phyloP scores from a whole-genome alignment of 2,329 filamentous ascomycete species.

The Aspergillus fijiensis region DNA sequence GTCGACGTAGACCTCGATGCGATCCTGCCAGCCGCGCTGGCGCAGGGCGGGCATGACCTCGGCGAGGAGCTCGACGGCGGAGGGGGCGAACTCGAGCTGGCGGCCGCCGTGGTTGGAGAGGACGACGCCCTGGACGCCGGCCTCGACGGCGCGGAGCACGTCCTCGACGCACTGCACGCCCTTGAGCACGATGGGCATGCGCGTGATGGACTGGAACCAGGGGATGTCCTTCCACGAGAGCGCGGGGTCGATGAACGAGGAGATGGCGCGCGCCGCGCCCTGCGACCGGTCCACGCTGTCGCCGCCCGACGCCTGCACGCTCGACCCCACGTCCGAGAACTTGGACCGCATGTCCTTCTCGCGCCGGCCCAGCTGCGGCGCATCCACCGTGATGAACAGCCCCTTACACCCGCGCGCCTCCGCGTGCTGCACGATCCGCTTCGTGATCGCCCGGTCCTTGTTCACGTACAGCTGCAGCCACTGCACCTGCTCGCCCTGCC shows the following conservation, averaged over 20 bases:
- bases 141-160: conserved; percentile 80
- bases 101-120: conserved; percentile 94
- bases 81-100: conserved; percentile 88
- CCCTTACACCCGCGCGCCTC: conserved; percentile 90
- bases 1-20: conserved; percentile 86
- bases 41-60: conserved; percentile 89
- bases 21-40: conserved; percentile 68
- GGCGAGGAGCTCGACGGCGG: conserved; percentile 83
- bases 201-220: conserved; percentile 87
- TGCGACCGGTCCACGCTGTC: conserved; percentile 78
- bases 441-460: conserved; percentile 87
- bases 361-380: conserved; percentile 86
- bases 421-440: conserved; percentile 85
- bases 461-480: conserved; percentile 99
- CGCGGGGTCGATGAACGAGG: conserved; percentile 92
- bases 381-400: conserved; percentile 97
- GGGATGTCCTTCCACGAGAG: conserved; percentile 91
- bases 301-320: conserved; percentile 69
- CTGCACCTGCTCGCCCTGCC: conserved; percentile 75
- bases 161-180: conserved; percentile 96
- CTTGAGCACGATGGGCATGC: conserved; percentile 95
- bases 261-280: conserved; percentile 91
- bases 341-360: conserved; percentile 98
- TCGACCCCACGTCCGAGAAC: conserved; percentile 78
- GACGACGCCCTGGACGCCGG: conserved; percentile 82